Evolutionary conservation across 805 yeast species (phyloP).

Genomic region (Yarrowia deformans): DNA sequence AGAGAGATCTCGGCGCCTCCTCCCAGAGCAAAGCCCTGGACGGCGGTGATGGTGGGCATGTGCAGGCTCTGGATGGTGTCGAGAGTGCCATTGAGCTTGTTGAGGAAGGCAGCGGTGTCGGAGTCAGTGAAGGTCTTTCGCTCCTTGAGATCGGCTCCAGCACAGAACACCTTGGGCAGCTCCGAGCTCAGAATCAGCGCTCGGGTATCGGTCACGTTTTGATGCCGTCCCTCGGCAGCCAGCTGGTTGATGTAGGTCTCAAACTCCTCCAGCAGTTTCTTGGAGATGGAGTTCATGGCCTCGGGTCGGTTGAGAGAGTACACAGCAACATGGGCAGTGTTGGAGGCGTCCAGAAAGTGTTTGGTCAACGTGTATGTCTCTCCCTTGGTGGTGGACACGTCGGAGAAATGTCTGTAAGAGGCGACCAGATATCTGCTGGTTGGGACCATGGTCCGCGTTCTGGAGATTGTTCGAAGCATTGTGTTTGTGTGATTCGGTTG

Average conservation of each 20-base stretch:
- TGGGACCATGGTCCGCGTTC: background rate
- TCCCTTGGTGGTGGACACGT: constrained; percentile 7
- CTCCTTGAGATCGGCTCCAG: constrained; percentile 50
- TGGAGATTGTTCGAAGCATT: constrained; percentile 6
- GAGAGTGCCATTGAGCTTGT: constrained; percentile 49
- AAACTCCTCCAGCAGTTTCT: constrained; percentile 46
- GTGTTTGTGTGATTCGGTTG: background rate
- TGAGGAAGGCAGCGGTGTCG: constrained; percentile 47
- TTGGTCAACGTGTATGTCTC: constrained; percentile 23
- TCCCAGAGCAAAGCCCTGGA: constrained; percentile 56
- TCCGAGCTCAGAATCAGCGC: constrained; percentile 47
- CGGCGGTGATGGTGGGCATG: constrained; percentile 56
- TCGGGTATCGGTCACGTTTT: constrained; percentile 42
- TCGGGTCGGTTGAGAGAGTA: constrained; percentile 49
- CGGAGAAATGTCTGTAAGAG: background rate
- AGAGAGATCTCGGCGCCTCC: constrained; percentile 58
- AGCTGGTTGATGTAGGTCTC: constrained; percentile 43
- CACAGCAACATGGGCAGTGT: constrained; percentile 43
- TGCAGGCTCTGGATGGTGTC: constrained; percentile 47
- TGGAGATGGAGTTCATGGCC: constrained; percentile 50
- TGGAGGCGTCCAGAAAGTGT: constrained; percentile 20
- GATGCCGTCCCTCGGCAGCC: constrained; percentile 42
- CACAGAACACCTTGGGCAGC: constrained; percentile 45
- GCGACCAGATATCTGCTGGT: background rate
- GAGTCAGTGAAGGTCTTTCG: constrained; percentile 49